These are phyloP conservation scores for Candida glucosophila DNA, from an alignment of 1,139 yeast species.

Conservation along the genomic window DNA sequence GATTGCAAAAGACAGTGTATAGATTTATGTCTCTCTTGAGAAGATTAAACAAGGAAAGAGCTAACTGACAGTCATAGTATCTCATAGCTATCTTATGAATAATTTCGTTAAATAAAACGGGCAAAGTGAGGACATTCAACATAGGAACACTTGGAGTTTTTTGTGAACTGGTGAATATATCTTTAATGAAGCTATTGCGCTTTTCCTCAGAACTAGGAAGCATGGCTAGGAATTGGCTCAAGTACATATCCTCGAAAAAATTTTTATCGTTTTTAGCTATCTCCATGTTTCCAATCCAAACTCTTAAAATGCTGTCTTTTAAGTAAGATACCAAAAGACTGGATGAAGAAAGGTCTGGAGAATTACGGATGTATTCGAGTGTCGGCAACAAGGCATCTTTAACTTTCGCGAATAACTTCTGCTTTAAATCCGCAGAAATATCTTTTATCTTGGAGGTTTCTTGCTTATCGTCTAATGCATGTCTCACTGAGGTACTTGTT, in stretches of 20 bases:
- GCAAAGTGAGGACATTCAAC: slow-evolving; percentile 28
- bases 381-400: slow-evolving; percentile 18
- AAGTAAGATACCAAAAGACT: slow-evolving; percentile 11
- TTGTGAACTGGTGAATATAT: slow-evolving; percentile 8
- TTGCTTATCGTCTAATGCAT: no score
- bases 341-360: slow-evolving; percentile 6
- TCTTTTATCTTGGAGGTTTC: slow-evolving; percentile 4
- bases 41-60: slow-evolving; percentile 26
- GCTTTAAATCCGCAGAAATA: slow-evolving; percentile 6
- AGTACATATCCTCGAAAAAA: slow-evolving; percentile 5
- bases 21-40: slow-evolving; percentile 25
- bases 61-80: slow-evolving; percentile 28
- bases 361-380: slow-evolving; percentile 11
- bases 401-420: slow-evolving; percentile 12
- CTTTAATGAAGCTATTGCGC: slow-evolving; percentile 12
- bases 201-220: slow-evolving; percentile 7
- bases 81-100: slow-evolving; percentile 17
- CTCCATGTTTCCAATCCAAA: slow-evolving; percentile 8
- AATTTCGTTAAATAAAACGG: slow-evolving; percentile 27
- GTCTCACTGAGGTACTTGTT: slow-evolving; percentile 3
- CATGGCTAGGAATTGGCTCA: slow-evolving; percentile 8
- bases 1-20: slow-evolving; percentile 31
- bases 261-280: slow-evolving; percentile 2
- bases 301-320: slow-evolving; percentile 6
- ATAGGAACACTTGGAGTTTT: slow-evolving; percentile 16